These are phyloP conservation scores for Didymella sp. DNA, from an alignment of 2,329 filamentous ascomycete genomes.

Conservation along the genomic window DNA sequence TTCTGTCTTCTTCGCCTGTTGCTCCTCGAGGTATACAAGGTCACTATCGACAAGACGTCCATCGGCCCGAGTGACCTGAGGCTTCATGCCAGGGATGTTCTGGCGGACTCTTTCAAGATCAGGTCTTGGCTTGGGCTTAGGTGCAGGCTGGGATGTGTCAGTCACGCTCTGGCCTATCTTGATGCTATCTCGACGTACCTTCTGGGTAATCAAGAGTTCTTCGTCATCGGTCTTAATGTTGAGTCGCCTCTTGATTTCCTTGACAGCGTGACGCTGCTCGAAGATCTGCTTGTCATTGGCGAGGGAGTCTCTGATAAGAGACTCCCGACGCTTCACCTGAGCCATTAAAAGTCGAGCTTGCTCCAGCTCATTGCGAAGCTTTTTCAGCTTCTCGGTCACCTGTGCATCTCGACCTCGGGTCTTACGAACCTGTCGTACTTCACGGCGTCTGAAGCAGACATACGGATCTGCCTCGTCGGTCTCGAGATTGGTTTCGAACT, in stretches of 20 bases:
- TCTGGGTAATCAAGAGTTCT: slow-evolving; percentile 83
- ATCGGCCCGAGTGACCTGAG: slow-evolving; percentile 65
- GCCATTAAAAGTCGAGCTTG: slow-evolving; percentile 82
- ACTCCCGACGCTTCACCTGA: slow-evolving; percentile 79
- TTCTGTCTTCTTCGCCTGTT: slow-evolving; percentile 80
- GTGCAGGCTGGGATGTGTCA: slow-evolving; percentile 42
- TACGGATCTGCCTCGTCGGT: slow-evolving; percentile 96
- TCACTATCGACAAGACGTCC: slow-evolving; percentile 77
- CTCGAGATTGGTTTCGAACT: slow-evolving; percentile 93
- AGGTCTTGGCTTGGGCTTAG: slow-evolving; percentile 63
- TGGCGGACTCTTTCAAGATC: slow-evolving; percentile 66
- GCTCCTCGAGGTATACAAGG: slow-evolving; percentile 76
- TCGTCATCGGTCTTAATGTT: slow-evolving; percentile 93
- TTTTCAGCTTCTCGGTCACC: slow-evolving; percentile 92
- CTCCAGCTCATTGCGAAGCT: slow-evolving; percentile 87
- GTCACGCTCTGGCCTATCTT: slow-evolving; percentile 26
- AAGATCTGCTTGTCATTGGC: slow-evolving; percentile 79
- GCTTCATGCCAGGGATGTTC: slow-evolving; percentile 67
- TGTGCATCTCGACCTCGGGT: slow-evolving; percentile 93
- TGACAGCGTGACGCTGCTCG: slow-evolving; percentile 79
- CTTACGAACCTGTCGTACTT: slow-evolving; percentile 93
- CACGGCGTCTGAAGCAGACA: slow-evolving; percentile 94
- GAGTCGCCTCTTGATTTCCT: slow-evolving; percentile 86
- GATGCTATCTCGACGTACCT: slow-evolving; percentile 63
- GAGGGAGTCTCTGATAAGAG: slow-evolving; percentile 78